A percentile compares a stretch with the other conserved stretches of the same genome.
phyloP scores from a whole-genome alignment of 345 rosid genomes.

The Crucihimalaya himalaica region DNA sequence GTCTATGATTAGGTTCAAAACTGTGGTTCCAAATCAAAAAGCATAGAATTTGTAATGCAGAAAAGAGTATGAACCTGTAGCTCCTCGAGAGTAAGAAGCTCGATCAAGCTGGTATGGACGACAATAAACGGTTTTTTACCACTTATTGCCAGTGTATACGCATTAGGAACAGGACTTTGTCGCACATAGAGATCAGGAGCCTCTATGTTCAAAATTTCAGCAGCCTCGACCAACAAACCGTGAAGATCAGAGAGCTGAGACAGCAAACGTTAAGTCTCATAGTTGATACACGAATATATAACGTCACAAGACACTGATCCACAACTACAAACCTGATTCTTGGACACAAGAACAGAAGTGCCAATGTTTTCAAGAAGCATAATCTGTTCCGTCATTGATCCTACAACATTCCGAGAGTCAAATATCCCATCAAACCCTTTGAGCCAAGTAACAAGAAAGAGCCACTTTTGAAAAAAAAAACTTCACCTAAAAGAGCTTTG shows the following conservation, averaged over 20 bases:
- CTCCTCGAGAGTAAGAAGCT: slow-evolving; percentile 79
- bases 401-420: slow-evolving; percentile 45
- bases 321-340: slow-evolving; percentile 62
- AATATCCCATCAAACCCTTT: background rate
- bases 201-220: slow-evolving; percentile 71
- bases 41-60: background rate
- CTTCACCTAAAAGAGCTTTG: slow-evolving; percentile 72
- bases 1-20: background rate
- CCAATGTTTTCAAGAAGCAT: slow-evolving; percentile 99
- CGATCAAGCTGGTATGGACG: slow-evolving; percentile 88
- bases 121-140: slow-evolving; percentile 95
- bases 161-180: slow-evolving; percentile 93
- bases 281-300: background rate
- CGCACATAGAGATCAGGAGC: slow-evolving; percentile 91
- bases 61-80: slow-evolving; percentile 66
- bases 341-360: slow-evolving; percentile 89
- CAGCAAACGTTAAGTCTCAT: background rate
- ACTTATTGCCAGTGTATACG: slow-evolving; percentile 82
- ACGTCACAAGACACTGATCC: background rate
- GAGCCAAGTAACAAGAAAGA: background rate
- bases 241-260: slow-evolving; percentile 87
- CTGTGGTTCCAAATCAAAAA: background rate
- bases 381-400: slow-evolving; percentile 79
- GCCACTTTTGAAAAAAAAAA: background rate
- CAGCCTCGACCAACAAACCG: slow-evolving; percentile 78